phyloP scores from a whole-genome alignment of 495 filamentous ascomycete species.

The Aspergillus coremiiformis region DNA sequence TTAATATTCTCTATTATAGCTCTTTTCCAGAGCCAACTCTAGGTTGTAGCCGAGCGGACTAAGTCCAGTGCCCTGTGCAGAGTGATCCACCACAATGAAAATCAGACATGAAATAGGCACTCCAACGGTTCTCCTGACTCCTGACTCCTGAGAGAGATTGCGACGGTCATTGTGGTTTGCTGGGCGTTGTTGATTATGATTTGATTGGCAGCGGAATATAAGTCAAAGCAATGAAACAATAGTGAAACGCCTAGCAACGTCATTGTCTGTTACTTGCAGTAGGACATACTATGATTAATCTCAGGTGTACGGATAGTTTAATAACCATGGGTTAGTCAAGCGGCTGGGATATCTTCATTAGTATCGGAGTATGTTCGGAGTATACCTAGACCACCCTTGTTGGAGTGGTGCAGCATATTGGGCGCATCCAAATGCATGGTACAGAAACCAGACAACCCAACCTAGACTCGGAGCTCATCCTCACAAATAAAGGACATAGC shows the following conservation, averaged over 20 bases:
- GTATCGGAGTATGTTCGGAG: not conserved
- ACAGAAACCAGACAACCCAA: too few relatives aligned
- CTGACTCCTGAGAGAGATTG: too few relatives aligned
- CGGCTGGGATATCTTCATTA: not conserved
- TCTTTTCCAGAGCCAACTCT: not conserved
- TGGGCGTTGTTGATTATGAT: not conserved
- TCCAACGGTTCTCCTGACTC: not conserved
- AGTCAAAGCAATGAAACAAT: conserved; percentile 1
- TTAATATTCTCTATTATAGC: not conserved
- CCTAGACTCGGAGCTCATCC: not conserved
- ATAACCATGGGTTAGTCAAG: not conserved
- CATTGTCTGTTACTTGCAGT: not conserved
- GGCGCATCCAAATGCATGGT: not conserved
- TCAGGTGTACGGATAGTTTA: too few relatives aligned
- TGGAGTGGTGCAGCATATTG: not conserved
- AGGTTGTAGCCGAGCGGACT: not conserved
- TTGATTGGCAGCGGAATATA: not conserved
- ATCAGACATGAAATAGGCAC: not conserved
- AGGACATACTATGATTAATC: not conserved
- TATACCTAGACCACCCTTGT: not conserved
- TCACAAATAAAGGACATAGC: not conserved
- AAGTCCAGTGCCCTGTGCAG: not conserved
- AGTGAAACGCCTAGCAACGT: conserved; percentile 2
- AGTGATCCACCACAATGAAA: not conserved
- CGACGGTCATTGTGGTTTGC: not conserved